A percentile compares a stretch with the other conserved stretches of the same genome.
phyloP scores from a whole-genome alignment of 345 rosid species.

The Punica granatum region DNA sequence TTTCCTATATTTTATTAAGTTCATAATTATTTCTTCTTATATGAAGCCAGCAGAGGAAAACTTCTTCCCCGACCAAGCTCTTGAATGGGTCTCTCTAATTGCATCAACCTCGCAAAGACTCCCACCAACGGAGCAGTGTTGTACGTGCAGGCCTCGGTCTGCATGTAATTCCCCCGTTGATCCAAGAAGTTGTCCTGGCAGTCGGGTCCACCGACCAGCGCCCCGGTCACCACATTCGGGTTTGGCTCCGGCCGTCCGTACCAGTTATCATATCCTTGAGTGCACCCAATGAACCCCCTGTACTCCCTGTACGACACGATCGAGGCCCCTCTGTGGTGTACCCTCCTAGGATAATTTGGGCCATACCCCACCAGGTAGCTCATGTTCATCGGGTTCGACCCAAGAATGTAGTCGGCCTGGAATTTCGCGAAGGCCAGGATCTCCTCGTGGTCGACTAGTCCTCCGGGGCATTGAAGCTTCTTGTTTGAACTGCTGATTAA shows the following conservation, averaged over 20 bases:
- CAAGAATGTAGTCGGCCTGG: constrained; percentile 80
- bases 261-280: constrained; percentile 73
- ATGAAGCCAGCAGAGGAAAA: constrained; percentile 49
- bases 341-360: constrained; percentile 49
- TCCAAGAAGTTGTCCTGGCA: constrained; percentile 40
- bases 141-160: constrained; percentile 74
- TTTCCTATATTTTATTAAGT: background rate
- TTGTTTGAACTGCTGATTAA: constrained; percentile 32
- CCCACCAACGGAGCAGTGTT: constrained; percentile 65
- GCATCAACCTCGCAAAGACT: constrained; percentile 48
- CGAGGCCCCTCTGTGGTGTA: constrained; percentile 94
- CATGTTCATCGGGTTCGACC: constrained; percentile 73
- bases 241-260: constrained; percentile 34
- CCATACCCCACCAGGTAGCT: constrained; percentile 89
- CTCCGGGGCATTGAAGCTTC: constrained; percentile 39
- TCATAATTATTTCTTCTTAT: constrained; percentile 19
- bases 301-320: constrained; percentile 61
- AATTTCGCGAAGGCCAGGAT: constrained; percentile 54
- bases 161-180: constrained; percentile 45
- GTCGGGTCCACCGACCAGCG: constrained; percentile 67
- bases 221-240: constrained; percentile 50
- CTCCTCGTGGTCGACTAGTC: constrained; percentile 30
- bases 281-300: constrained; percentile 90
- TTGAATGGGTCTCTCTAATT: constrained; percentile 27
- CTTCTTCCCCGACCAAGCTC: constrained; percentile 8